Percentiles rank a stretch among this genome's conserved stretches.
Evolutionary conservation across 2,329 filamentous ascomycete species (phyloP).

Genomic region (Chaetothyriales sp.): DNA sequence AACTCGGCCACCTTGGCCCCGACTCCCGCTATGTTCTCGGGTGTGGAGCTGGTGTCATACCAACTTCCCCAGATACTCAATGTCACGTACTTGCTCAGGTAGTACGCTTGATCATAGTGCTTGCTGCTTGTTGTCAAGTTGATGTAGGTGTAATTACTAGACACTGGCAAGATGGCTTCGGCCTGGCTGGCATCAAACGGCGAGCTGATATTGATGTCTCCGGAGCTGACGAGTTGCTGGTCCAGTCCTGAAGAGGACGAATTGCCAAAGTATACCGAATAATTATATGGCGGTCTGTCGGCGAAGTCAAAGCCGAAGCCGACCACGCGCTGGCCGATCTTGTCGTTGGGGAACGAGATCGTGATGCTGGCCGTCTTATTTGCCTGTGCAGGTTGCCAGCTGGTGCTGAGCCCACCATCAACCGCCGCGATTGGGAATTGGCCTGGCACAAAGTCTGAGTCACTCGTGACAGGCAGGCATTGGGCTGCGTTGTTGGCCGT

Average conservation of each 20-base stretch:
- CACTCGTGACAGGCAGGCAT: slow-evolving; percentile 41
- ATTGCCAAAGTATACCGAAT: slow-evolving; percentile 42
- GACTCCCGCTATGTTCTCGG: slow-evolving; percentile 23
- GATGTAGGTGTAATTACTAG: slow-evolving; percentile 29
- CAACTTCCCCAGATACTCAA: slow-evolving; percentile 27
- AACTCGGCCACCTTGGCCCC: slow-evolving; percentile 35
- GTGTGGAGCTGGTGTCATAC: slow-evolving; percentile 25
- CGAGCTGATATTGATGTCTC: slow-evolving; percentile 23
- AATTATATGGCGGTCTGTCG: slow-evolving; percentile 38
- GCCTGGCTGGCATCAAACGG: slow-evolving; percentile 25
- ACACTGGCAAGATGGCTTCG: slow-evolving; percentile 23
- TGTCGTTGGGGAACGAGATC: slow-evolving; percentile 36
- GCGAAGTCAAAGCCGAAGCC: slow-evolving; percentile 48
- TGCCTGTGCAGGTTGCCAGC: slow-evolving; percentile 46
- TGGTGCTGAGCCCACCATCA: slow-evolving; percentile 50
- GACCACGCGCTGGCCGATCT: slow-evolving; percentile 20
- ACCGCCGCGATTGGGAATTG: slow-evolving; percentile 55
- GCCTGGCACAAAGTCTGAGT: slow-evolving; percentile 38
- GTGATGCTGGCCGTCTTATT: slow-evolving; percentile 40
- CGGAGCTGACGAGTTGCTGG: slow-evolving; percentile 15
- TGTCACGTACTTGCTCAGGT: slow-evolving; percentile 23
- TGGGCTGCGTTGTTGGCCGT: slow-evolving; percentile 48
- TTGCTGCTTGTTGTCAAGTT: slow-evolving; percentile 18
- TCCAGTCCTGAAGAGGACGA: slow-evolving; percentile 15
- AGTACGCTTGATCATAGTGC: neutral